Evolutionary conservation across 805 yeast species (phyloP), one percentile per base, ranked within the genome.

Genomic region (Yamadazyma scolyti): DNA sequence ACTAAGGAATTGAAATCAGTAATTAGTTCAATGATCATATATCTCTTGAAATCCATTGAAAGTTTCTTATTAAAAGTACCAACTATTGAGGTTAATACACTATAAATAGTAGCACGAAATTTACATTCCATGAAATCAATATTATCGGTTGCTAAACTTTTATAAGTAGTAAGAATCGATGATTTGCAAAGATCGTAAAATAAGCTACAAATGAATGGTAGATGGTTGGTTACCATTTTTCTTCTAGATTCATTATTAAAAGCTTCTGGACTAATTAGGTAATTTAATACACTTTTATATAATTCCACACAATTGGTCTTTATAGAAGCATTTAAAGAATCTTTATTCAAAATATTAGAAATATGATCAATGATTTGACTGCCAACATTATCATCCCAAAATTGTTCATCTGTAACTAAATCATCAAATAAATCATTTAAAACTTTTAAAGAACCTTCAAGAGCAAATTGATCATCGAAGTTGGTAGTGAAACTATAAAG

Each of bases 371-470:
- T 61, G 0, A 84, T 67, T 24, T 66, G 65, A 12, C 52, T 40
- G 2, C 89, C 90, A 24, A 81, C 68, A 2, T 83, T 84, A 8
- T 76, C 81, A 32, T 76, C 81, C 65, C 88, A 84, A 51, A 89
- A 90, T 54, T 85, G 90, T 20, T 80, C 87, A 36, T 87, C 96
- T 2, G 90, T 73, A 18, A 93, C 76, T 30, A 88, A 68, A 48
- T 93, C 97, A 47, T 84, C 93, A 40, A 88, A 80, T 15, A 93
- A 65, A 39, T 90, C 97, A 43, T 72, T 76, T 26, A 86, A 59
- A 3, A 82, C 76, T 4, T 72, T 50, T 37, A 82, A 49, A 0
- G 81, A 76, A 11, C 84, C 84, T 18, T 75, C 44, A 19, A 74
- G 48, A 15, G 60, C 55, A 24, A 34, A 46, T n/a, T 46, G 41